Evolutionary conservation across 768 basidiomycete species (phyloP).

Genomic region (Fomitopsis serialis): DNA sequence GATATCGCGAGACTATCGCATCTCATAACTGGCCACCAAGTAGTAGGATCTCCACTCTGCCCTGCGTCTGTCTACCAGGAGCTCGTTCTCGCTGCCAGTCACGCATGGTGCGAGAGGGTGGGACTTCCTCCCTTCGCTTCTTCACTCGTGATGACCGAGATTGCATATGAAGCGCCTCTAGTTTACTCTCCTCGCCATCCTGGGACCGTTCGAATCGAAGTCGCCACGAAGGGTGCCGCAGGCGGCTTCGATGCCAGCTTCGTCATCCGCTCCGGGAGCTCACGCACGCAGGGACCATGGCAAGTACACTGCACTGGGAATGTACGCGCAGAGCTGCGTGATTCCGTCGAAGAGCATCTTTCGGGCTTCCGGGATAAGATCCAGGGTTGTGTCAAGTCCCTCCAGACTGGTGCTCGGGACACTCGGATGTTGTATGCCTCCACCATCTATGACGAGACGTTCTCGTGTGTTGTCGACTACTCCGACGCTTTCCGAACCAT

Average conservation of each 20-base stretch:
- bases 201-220: slow-evolving; percentile 34
- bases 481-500: slow-evolving; percentile 53
- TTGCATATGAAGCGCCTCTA: slow-evolving; percentile 51
- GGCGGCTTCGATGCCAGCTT: slow-evolving; percentile 33
- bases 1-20: slow-evolving; percentile 38
- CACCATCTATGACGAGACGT: slow-evolving; percentile 60
- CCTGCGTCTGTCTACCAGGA: slow-evolving; percentile 66
- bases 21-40: slow-evolving; percentile 53
- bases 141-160: slow-evolving; percentile 36
- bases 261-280: slow-evolving; percentile 37
- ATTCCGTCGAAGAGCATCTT: slow-evolving; percentile 26
- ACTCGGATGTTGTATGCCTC: slow-evolving; percentile 48
- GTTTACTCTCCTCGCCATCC: slow-evolving; percentile 34
- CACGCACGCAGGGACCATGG: slow-evolving; percentile 10
- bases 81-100: slow-evolving; percentile 42
- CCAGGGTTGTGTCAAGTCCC: slow-evolving; percentile 25
- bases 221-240: slow-evolving; percentile 25
- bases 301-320: slow-evolving; percentile 38
- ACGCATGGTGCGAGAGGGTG: slow-evolving; percentile 30
- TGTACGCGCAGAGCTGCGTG: slow-evolving; percentile 31
- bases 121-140: slow-evolving; percentile 20
- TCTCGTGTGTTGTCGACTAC: slow-evolving; percentile 66
- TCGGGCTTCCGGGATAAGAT: slow-evolving; percentile 29
- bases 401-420: slow-evolving; percentile 17
- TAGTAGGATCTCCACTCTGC: slow-evolving; percentile 42